A percentile compares a stretch with the other conserved stretches of the same genome.
Conservation (phyloP, 805 yeast species). For the Ogataea ganodermae region DNA sequence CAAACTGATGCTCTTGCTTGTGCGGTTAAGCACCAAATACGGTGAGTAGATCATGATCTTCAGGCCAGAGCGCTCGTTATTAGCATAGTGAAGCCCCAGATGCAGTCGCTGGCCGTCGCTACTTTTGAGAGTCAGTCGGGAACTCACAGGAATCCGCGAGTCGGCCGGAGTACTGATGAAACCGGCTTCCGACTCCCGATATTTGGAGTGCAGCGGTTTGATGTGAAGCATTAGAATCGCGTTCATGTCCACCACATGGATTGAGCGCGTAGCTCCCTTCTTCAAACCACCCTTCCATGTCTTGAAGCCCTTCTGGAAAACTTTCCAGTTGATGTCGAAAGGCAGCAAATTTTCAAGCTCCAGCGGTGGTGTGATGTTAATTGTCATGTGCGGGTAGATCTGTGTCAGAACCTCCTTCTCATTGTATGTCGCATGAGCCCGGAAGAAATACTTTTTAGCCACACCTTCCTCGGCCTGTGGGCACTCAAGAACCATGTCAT, state of each 20-base stretch:
- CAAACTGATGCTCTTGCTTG: slow-evolving; percentile 65
- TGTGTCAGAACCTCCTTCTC: slow-evolving; percentile 67
- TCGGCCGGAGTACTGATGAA: slow-evolving; percentile 59
- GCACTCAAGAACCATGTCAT: slow-evolving; percentile 63
- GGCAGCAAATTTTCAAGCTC: slow-evolving; percentile 86
- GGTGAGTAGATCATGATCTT: slow-evolving; percentile 79
- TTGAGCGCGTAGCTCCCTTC: slow-evolving; percentile 67
- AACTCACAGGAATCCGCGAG: slow-evolving; percentile 32
- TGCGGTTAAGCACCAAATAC: slow-evolving; percentile 77
- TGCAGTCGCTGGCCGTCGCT: slow-evolving; percentile 68
- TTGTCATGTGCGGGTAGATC: slow-evolving; percentile 81
- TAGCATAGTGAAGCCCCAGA: slow-evolving; percentile 64
- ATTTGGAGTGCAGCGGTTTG: slow-evolving; percentile 62
- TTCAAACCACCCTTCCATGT: slow-evolving; percentile 66
- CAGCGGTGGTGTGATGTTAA: slow-evolving; percentile 81
- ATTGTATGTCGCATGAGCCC: slow-evolving; percentile 67
- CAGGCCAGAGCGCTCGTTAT: slow-evolving; percentile 55
- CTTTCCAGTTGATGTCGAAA: slow-evolving; percentile 69
- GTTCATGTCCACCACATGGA: slow-evolving; percentile 78
- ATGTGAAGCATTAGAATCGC: slow-evolving; percentile 73
- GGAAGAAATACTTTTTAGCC: slow-evolving; percentile 52
- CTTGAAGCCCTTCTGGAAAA: slow-evolving; percentile 72
- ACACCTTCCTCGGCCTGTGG: slow-evolving; percentile 41
- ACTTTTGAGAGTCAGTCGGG: slow-evolving; percentile 51
- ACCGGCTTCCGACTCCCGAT: slow-evolving; percentile 68